Evolutionary conservation across 2,329 filamentous ascomycete genomes (phyloP), one percentile per base, ranked within the genome.

Genomic region (Claviceps fusiformis): DNA sequence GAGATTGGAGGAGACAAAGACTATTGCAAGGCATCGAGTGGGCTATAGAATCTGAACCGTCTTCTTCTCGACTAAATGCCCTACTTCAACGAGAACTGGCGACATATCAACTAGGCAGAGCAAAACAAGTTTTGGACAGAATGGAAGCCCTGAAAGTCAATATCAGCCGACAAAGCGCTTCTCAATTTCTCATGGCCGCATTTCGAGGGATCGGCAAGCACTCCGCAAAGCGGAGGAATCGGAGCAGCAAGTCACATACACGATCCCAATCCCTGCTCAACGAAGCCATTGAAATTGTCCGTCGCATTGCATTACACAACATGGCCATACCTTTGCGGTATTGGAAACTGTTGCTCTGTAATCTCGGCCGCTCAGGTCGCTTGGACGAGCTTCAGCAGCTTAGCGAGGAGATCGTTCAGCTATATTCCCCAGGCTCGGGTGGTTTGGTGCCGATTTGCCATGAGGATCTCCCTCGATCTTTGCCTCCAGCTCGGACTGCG

Each of bases 381-480:
- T 63, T 78, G 11, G 63, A 69, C 2, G 73, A 76, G n/a, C 61
- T 80, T 3, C 71, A 76, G 52, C 68, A 68, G 43, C 56, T 79
- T 2, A 69, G 69, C 13, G 58, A 74, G 15, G 70, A 75, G 49
- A 62, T 80, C 50, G 65, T 75, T 10, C 62, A 71, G 19, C 57
- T 72, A 45, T 73, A 75, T 59, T 59, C 60, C 29, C 62, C 61
- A 55, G 62, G 57, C n/a, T 48, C 60, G 6, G 56, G 61, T 44
- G 64, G 63, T 54, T 62, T 74, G 43, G 65, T 77, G 39, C 72
- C 72, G 0, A 66, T 79, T 33, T 72, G 79, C 54, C 61, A 64
- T 5, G 61, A 63, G 7, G 76, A 81, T 57, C 61, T 75, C 11
- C 77, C 70, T 27, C 49, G 7, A 13, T 15, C 8, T 24, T 43